Base-by-base conservation (phyloP, 768 basidiomycete species). In the Brasilioporus rufonigricans region DNA sequence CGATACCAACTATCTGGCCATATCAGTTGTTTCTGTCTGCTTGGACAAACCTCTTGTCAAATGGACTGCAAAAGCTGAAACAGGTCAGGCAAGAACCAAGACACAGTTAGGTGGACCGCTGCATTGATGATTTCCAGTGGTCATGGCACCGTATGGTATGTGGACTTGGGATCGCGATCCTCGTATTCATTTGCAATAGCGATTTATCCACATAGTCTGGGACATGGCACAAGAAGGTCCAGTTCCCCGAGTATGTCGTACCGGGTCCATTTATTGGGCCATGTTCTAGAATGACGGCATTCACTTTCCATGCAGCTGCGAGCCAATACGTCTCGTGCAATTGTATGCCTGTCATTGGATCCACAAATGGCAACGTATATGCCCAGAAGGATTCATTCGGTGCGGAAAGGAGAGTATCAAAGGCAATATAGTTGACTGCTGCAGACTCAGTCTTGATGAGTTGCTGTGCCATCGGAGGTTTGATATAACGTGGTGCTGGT, bases 251-350 rank as follows among this genome's bases (percentile, higher is more conserved):
- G 57, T 80, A 81, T 1, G 79, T 81, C 65, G 70, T 73, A 13
- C 74, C 74, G 7, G 82, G 82, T 10, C 81, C 75, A 27, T 80
- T 75, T 13, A 82, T 51, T 23, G 82, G 82, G 0, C 75, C 76
- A 27, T 76, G 73, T 52, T 76, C 78, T 26, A 83, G 31, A 47
- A 84, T 58, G 16, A 83, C 41, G 36, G 83, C 35, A 52, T 80
- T 74, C 1, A 80, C 71, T 56, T 74, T 77, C 32, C 72, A 73
- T 1, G 80, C 79, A n/a, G 76, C 71, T 5, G 65, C 60, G 5
- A 78, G 62, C 82, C 82, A 83, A 46, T 71, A 73, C 10, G 65
- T 67, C 32, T 81, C 80, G 40, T 73, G 71, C 41, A 71, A 57
- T 48, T 80, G 74, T 21, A 82, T 61, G 4, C 74, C 77, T 1